These are phyloP conservation scores for Phytopythium ostracodes DNA, from an alignment of 352 stramenopile species.

Conservation along the genomic window DNA sequence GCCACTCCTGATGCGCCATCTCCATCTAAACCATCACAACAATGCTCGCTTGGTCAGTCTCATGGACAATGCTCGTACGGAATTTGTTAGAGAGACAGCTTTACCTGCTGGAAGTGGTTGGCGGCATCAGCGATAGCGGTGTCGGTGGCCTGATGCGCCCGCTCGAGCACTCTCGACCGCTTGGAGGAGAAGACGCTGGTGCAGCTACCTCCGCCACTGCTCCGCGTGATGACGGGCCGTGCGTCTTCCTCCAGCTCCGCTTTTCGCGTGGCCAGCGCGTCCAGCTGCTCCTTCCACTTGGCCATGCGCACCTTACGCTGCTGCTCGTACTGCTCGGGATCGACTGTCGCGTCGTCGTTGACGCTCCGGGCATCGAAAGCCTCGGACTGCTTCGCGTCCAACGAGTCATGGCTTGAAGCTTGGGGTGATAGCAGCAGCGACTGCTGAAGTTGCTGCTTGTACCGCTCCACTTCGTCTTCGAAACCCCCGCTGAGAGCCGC, in stretches of 20 bases:
- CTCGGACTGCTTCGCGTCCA: not conserved
- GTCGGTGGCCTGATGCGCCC: constrained; percentile 31
- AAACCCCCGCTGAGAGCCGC: constrained; percentile 24
- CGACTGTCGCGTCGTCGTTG: constrained; percentile 17
- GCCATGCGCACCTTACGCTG: constrained; percentile 35
- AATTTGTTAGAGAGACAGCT: no score
- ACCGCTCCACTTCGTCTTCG: constrained; percentile 31
- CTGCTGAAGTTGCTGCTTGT: constrained; percentile 22
- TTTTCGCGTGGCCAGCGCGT: constrained; percentile 38
- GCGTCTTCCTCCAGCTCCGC: constrained; percentile 27
- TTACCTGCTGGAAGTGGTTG: constrained; percentile 57
- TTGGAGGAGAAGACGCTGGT: constrained; percentile 15
- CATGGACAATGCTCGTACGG: no score
- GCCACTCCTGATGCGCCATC: constrained; percentile 49
- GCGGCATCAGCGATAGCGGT: constrained; percentile 42
- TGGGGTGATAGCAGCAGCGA: constrained; percentile 5
- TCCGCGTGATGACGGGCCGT: constrained; percentile 16
- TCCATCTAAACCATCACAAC: no score
- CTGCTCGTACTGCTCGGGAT: constrained; percentile 36
- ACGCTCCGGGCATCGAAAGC: constrained; percentile 6
- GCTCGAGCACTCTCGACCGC: constrained; percentile 20
- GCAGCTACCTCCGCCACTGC: constrained; percentile 15
- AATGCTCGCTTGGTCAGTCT: no score
- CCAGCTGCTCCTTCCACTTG: constrained; percentile 53
- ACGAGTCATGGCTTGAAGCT: not conserved